These are phyloP conservation scores for Vachellia pachyceras DNA, from an alignment of 306 rosid genomes.

Conservation along the genomic window DNA sequence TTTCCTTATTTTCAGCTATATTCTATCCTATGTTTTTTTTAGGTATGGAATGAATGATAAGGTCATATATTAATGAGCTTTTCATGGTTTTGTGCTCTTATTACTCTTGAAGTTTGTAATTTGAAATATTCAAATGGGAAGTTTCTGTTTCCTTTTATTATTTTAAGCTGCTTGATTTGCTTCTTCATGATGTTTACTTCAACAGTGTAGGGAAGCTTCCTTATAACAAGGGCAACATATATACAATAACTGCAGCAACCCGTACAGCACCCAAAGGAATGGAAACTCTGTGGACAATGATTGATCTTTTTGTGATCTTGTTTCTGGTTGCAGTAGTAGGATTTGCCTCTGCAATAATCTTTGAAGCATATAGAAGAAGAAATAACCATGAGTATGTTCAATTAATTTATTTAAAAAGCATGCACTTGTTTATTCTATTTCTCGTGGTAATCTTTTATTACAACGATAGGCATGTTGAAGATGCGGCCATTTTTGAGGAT, in stretches of 20 bases:
- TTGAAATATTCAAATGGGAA: neutral
- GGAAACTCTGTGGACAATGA: slow-evolving; percentile 50
- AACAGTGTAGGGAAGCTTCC: slow-evolving; percentile 4
- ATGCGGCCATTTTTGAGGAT: slow-evolving; percentile 82
- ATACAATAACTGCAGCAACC: slow-evolving; percentile 22
- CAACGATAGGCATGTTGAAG: slow-evolving; percentile 72
- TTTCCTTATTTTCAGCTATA: neutral
- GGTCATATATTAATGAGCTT: neutral
- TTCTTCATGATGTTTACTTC: slow-evolving; percentile 2
- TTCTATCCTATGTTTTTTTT: neutral
- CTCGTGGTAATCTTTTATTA: slow-evolving; percentile 18
- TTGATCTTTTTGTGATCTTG: slow-evolving; percentile 49
- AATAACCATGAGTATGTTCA: slow-evolving; percentile 67
- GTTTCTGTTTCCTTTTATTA: neutral
- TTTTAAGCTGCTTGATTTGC: neutral
- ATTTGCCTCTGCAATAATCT: slow-evolving; percentile 51
- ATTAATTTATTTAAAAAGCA: neutral
- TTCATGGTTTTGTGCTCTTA: neutral
- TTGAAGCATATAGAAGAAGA: slow-evolving; percentile 77
- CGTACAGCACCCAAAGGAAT: slow-evolving; percentile 20
- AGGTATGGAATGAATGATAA: neutral
- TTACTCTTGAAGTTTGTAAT: neutral
- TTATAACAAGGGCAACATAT: slow-evolving; percentile 31
- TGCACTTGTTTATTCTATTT: slow-evolving; percentile 18
- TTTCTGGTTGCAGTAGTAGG: slow-evolving; percentile 45